Conservation (phyloP, 2,329 filamentous ascomycete species). For the Fusarium longipes region DNA sequence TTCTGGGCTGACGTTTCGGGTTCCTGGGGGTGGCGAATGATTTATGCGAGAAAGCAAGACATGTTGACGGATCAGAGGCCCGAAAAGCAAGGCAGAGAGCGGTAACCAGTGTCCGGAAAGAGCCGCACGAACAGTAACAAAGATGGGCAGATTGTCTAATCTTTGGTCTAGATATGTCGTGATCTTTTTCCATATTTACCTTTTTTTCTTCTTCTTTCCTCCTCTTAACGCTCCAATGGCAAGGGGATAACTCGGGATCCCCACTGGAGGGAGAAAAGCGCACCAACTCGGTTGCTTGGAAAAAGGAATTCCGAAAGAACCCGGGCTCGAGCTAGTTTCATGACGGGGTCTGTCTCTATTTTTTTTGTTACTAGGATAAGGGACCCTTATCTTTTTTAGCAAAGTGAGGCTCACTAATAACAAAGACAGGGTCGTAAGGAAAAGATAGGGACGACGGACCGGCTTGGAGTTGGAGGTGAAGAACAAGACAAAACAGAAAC, state of each 20-base stretch:
- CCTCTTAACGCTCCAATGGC: too few relatives aligned
- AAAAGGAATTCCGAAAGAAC: slow-evolving; percentile 39
- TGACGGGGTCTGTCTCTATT: not conserved
- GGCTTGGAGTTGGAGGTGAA: not conserved
- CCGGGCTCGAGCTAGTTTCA: slow-evolving; percentile 18
- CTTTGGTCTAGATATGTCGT: slow-evolving; percentile 11
- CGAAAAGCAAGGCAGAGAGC: slow-evolving; percentile 17
- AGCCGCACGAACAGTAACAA: slow-evolving; percentile 16
- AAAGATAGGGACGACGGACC: slow-evolving; percentile 17
- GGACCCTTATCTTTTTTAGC: slow-evolving; percentile 33
- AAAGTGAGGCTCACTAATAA: slow-evolving; percentile 16
- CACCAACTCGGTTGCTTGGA: slow-evolving; percentile 16
- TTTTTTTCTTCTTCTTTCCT: not conserved
- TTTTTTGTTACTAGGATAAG: slow-evolving; percentile 7
- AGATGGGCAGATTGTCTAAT: slow-evolving; percentile 27
- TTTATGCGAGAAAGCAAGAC: slow-evolving; percentile 1
- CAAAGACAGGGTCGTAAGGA: slow-evolving; percentile 5
- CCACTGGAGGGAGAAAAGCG: slow-evolving; percentile 14
- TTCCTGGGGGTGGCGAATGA: slow-evolving; percentile 6
- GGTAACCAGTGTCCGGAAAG: slow-evolving; percentile 23
- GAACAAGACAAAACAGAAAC: too few relatives aligned
- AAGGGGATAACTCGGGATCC: slow-evolving; percentile 39
- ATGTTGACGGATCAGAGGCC: slow-evolving; percentile 28
- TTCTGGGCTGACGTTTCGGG: slow-evolving; percentile 21
- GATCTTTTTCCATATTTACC: slow-evolving; percentile 11